Base-by-base conservation (phyloP, 2,329 filamentous ascomycete species). In the Ceratocystis ficicola region DNA sequence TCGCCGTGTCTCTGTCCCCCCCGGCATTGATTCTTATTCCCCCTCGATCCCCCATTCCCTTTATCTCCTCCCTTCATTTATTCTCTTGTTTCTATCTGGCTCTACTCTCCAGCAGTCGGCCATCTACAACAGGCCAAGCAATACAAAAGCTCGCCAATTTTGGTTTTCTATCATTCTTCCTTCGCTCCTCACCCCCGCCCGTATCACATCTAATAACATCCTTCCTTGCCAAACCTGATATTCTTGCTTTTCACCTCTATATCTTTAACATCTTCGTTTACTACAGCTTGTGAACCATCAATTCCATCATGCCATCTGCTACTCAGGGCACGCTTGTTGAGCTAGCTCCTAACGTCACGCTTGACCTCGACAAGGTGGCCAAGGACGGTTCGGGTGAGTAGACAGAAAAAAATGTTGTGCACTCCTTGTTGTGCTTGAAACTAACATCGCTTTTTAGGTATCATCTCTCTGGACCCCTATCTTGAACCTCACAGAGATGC, bases 401-500 rank as follows among this genome's bases (percentile, higher is more conserved):
- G 8, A 60, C 50, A 48, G 20, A 20, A 44, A 59, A 22, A 36
- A 52, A 36, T 30, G 52, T 25, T 12, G 32, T 30, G 32, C 32
- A 44, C n/a, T n/a, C 3, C 10, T 44, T 28, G 10, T 20, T 12
- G 10, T 5, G 22, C 44, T 32, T 44, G 20, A 50, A 15, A 28
- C 28, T 62, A 65, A 65, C 57, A 20, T 30, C 7, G 17, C 20
- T 17, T 50, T 30, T 52, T 73, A 95, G 94, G 93, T 71, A 91
- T 96, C 64, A 77, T 95, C 70, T 79, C 89, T 74, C 81, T 97
- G 67, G 94, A 99, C 74, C 90, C 92, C 59, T 97, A 87, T 84
- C 85, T 99, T 65, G 83, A 84, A 64, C 93, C 94, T 3, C 96
- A 95, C 80, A 83, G 85, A 72, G 89, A 87, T 65, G 79, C 86